Evolutionary conservation across 192 early-diverging fungal species (phyloP).

Genomic region (Kickxella alabastrina): DNA sequence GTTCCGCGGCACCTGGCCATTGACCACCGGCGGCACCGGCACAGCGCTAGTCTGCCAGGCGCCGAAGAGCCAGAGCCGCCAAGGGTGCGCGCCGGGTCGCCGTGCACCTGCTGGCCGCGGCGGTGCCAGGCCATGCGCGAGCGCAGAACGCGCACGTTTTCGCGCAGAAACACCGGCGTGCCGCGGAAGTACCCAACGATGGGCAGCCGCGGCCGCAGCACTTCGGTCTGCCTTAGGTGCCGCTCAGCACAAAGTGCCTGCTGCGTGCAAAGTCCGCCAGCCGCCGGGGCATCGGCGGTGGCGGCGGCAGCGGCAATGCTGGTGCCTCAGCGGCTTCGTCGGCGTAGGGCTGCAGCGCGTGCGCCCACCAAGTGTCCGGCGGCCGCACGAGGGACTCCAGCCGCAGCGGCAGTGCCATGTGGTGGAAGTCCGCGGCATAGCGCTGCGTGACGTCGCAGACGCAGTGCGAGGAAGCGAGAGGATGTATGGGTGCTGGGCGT

Average conservation of each 20-base stretch:
- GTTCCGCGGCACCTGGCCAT: conserved; percentile 79
- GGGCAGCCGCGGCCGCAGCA: conserved; percentile 65
- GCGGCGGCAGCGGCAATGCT: too few relatives aligned
- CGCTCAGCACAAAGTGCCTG: conserved; percentile 76
- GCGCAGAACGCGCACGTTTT: conserved; percentile 59
- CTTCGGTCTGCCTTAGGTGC: conserved; percentile 75
- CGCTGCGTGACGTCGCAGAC: conserved; percentile 48
- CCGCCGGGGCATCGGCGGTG: conserved; percentile 74
- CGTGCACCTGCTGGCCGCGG: conserved; percentile 25
- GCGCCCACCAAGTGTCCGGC: conserved; percentile 38
- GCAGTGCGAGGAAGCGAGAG: conserved; percentile 11
- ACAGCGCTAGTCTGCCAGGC: conserved; percentile 85
- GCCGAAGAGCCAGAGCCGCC: conserved; percentile 57
- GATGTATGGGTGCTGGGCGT: conserved; percentile 19
- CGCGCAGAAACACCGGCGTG: conserved; percentile 76
- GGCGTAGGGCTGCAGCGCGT: conserved; percentile 30
- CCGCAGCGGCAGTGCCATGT: conserved; percentile 44
- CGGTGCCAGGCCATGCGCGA: conserved; percentile 65
- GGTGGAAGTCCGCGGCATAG: conserved; percentile 34
- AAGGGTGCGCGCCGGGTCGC: conserved; percentile 24
- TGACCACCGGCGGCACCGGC: conserved; percentile 56
- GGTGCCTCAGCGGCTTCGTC: too few relatives aligned
- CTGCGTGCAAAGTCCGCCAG: conserved; percentile 78
- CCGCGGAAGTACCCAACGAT: conserved; percentile 73
- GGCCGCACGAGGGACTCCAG: conserved; percentile 15